Base-by-base conservation (phyloP, 768 basidiomycete species). In the Tephrocybe sp. region DNA sequence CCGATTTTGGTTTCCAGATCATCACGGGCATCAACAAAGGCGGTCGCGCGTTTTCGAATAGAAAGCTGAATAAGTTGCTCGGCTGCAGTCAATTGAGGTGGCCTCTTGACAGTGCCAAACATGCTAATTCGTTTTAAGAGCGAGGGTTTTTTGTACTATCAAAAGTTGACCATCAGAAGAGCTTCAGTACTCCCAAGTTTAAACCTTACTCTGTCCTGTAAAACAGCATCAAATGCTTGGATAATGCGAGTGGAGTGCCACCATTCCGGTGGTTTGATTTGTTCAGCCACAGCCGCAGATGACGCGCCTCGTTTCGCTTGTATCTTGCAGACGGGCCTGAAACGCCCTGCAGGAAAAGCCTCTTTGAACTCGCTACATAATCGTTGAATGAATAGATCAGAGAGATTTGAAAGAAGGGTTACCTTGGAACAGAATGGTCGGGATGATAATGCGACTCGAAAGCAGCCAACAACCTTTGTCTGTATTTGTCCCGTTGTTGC, bases 1-100 rank as follows among this genome's bases (percentile, higher is more conserved):
- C 91, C 92, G 55, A 94, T 92, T 77, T 93, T 94, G 39, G 89
- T 90, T 73, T 95, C 93, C 19, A 95, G 80, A 59, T 94, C 92
- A 64, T 94, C 94, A 29, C 94, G 79, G 10, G 92, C 90, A 62
- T 95, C 92, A 33, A 95, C 91, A 58, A 94, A 95, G 30, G 91
- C 91, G 3, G 87, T 88, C n/a, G 94, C 93, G 34, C 94, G 87
- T 65, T 89, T 89, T 56, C 94, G 86, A 65, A 97, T 94, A 45
- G 92, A 91, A 40, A 78, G 75, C 64, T 93, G 91, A 53, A 94
- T 87, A 50, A 83, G 76, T 66, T 91, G 88, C 64, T 97, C 94
- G 1, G 92, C 91, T 11, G 71, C 70, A 23, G 84, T 88, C 39
- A 94, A 73, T 57, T 81, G 80, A 23, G 88, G 89, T 19, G 83